Base-by-base conservation (phyloP, 768 basidiomycete genomes). In the Suillus occidentalis region DNA sequence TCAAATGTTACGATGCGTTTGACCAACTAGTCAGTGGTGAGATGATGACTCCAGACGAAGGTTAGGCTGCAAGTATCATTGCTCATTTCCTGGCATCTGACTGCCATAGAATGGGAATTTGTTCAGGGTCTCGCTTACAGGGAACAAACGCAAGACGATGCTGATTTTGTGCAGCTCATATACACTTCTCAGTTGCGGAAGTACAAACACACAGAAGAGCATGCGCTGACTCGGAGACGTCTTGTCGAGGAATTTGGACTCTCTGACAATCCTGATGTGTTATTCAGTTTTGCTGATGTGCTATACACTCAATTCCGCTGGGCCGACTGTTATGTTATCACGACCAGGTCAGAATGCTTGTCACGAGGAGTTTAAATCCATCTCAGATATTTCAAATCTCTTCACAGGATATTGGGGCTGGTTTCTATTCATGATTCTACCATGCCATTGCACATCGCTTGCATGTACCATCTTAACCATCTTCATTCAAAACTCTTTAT, bases 1-100 rank as follows among this genome's bases (percentile, higher is more conserved):
- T 98, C 40, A 97, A 97, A 77, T 99, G 97, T 75, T 99, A 94
- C 71, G 97, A 99, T 68, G 90, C 95, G 2, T 98, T 97, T 72
- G 89, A 92, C 65, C 91, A 95, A 66, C 84, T 99, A 12, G 81
- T 98, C 34, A 89, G 87, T 22, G 92, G 94, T 2, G 94, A 96
- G 74, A 97, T 99, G 94, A 94, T 99, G 92, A 88, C 91, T 13
- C 88, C 92, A 1, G 90, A 94, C 65, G 97, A 99, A 87, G 97
- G 97, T 93, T 52, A n/a, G 76, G 63, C n/a, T n/a, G 12, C 45
- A 50, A 25, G 25, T 61, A 64, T 50, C 34, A 22, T 34, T 25
- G 18, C 40, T 22, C 22, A 31, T 60, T 52, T 31, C 22, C 42
- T 37, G 20, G 43, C 58, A 7, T 63, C 59, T 69, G 69, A 62